Conservation (phyloP, 768 basidiomycete species). For the Kwoniella botswanensis region DNA sequence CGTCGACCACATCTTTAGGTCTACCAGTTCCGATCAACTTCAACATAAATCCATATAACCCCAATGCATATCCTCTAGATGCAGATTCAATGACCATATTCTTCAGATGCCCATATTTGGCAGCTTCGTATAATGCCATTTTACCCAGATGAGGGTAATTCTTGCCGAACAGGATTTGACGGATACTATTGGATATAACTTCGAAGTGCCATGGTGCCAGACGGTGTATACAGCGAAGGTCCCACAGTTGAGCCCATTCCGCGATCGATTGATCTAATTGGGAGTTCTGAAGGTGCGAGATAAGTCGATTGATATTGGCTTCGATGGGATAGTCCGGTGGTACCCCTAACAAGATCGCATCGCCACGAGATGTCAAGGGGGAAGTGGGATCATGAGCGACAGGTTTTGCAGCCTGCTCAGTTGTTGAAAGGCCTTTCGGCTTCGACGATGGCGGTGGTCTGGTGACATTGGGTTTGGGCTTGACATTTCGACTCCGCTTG, state of each 20-base stretch:
- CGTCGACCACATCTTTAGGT: slow-evolving; percentile 18
- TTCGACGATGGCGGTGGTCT: not conserved
- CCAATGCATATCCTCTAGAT: slow-evolving; percentile 20
- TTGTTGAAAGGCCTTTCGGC: not conserved
- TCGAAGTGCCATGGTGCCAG: slow-evolving; percentile 4
- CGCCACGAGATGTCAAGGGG: not conserved
- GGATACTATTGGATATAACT: not conserved
- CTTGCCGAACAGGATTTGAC: not conserved
- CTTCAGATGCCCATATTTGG: slow-evolving; percentile 13
- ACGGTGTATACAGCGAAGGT: slow-evolving; percentile 9
- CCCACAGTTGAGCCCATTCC: slow-evolving; percentile 11
- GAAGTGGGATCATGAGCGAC: not conserved
- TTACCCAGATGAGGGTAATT: slow-evolving; percentile 13
- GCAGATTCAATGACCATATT: slow-evolving; percentile 26
- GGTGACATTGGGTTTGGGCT: not conserved
- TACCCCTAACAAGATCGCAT: slow-evolving; percentile 14
- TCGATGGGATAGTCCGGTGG: slow-evolving; percentile 27
- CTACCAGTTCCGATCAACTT: slow-evolving; percentile 20
- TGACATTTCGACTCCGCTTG: not conserved
- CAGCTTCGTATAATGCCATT: slow-evolving; percentile 15
- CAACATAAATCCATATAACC: slow-evolving; percentile 22
- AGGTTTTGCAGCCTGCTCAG: not conserved
- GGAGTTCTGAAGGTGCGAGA: not conserved
- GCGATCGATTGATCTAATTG: slow-evolving; percentile 1
- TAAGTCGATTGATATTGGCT: slow-evolving; percentile 13